Conservation (phyloP, 2,329 filamentous ascomycete species). For the Cyclaneusma minus region DNA sequence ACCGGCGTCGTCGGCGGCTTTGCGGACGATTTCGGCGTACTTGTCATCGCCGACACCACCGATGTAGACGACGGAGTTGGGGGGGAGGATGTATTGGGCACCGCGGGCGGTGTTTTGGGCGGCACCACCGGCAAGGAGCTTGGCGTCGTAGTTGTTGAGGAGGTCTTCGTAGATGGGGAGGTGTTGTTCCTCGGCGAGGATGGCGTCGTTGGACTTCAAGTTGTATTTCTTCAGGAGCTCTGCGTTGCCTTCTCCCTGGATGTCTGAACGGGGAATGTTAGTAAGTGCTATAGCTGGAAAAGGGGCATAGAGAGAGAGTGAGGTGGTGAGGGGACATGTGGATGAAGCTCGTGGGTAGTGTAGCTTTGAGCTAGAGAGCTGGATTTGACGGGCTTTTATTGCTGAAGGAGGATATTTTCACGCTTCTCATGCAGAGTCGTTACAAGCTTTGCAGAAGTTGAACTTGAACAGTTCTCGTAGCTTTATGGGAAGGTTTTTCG, state of each 20-base stretch:
- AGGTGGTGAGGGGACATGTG: too few species aligned
- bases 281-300: too few species aligned
- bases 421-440: too few species aligned
- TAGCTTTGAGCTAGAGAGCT: too few species aligned
- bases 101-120: constrained; percentile 96
- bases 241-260: constrained; percentile 74
- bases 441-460: too few species aligned
- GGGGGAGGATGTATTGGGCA: constrained; percentile 85
- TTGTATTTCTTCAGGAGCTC: constrained; percentile 82
- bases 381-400: too few species aligned
- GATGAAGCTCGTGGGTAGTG: too few species aligned
- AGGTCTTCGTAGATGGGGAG: constrained; percentile 83
- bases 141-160: constrained; percentile 79
- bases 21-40: constrained; percentile 75
- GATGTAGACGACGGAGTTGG: constrained; percentile 83
- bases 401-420: too few species aligned
- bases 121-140: constrained; percentile 88
- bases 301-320: too few species aligned
- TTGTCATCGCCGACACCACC: constrained; percentile 93
- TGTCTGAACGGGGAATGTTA: constrained; percentile 62
- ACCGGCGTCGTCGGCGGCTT: constrained; percentile 76
- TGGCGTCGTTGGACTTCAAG: constrained; percentile 92
- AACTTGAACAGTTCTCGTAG: too few species aligned
- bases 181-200: constrained; percentile 89
- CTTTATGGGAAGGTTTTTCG: too few species aligned